Evolutionary conservation across 2,329 filamentous ascomycete genomes (phyloP), one percentile per base, ranked within the genome.

Genomic region (Paracoccidioides brasiliensis): DNA sequence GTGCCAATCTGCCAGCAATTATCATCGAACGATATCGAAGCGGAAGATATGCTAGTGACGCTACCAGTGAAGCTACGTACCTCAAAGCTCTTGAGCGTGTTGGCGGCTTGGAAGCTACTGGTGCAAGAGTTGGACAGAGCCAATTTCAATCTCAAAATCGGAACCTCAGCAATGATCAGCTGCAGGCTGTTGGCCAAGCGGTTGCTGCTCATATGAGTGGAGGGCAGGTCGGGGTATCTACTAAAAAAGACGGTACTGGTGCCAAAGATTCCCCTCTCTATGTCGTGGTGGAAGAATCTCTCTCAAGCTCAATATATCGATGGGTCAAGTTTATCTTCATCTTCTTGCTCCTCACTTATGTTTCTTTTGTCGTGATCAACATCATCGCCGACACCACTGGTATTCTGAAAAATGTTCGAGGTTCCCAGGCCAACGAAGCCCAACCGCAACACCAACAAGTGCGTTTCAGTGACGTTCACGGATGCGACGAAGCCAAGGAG

Each of bases 401-500:
- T 60, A 76, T 86, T 8, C 74, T 95, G 63, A 90, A 89, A 71
- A 90, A 89, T 58, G 84, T 90, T 8, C 82, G 84, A 10, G 83
- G 83, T 53, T 71, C 78, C 2, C 81, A 84, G 56, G 84, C 83
- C 63, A 88, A 86, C 58, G 90, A 98, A 72, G 90, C 90, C 58
- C 91, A 94, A 69, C 85, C 93, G 6, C 88, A 97, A 70, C 84
- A 90, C 64, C 93, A 98, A 69, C 96, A 81, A 57, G 90, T 90
- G 22, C 84, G 88, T 49, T 98, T 98, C 74, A 80, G 79, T 56
- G 93, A 98, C 68, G 93, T 98, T 5, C 93, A 98, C 68, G 93
- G 93, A 53, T 97, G 91, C 63, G 90, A 97, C 61, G 94, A 98
- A 72, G 93, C 93, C 60, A 98, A 97, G 75, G 94, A 98, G 65